Conservation (phyloP, 352 stramenopile genomes). For the Globisporangium spinosum region DNA sequence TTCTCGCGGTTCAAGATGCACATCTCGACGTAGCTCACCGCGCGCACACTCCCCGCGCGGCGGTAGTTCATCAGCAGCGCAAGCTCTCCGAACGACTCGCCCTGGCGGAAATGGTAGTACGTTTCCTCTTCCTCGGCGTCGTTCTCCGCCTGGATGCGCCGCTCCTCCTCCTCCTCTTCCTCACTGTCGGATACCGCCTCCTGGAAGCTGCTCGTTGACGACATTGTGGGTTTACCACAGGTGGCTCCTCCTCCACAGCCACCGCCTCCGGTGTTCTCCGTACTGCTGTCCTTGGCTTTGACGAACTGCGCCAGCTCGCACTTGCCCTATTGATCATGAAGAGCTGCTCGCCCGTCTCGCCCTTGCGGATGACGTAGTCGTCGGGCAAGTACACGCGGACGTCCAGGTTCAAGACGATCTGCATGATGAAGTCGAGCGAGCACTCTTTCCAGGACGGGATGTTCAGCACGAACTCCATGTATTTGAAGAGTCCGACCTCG, state of each 20-base stretch:
- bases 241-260: too few relatives aligned
- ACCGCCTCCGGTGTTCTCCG: constrained; percentile 26
- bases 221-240: constrained; percentile 7
- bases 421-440: constrained; percentile 61
- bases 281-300: constrained; percentile 17
- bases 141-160: neutral
- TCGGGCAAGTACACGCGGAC: constrained; percentile 70
- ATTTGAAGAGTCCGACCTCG: constrained; percentile 58
- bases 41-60: constrained; percentile 36
- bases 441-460: constrained; percentile 55
- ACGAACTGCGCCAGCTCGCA: constrained; percentile 37
- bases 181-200: constrained; percentile 17
- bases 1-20: constrained; percentile 36
- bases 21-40: constrained; percentile 51
- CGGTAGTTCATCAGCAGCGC: constrained; percentile 55
- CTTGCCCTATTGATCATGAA: constrained; percentile 66
- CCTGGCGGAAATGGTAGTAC: constrained; percentile 11
- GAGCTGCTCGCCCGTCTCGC: constrained; percentile 55
- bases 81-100: constrained; percentile 48
- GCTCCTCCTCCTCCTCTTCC: neutral
- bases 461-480: constrained; percentile 60
- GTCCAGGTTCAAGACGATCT: constrained; percentile 48
- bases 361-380: constrained; percentile 63
- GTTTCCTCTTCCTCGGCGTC: neutral
- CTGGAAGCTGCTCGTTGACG: constrained; percentile 4